Evolutionary conservation across 2,329 filamentous ascomycete genomes (phyloP), one percentile per base, ranked within the genome.

Genomic region (Blumeria graminis): DNA sequence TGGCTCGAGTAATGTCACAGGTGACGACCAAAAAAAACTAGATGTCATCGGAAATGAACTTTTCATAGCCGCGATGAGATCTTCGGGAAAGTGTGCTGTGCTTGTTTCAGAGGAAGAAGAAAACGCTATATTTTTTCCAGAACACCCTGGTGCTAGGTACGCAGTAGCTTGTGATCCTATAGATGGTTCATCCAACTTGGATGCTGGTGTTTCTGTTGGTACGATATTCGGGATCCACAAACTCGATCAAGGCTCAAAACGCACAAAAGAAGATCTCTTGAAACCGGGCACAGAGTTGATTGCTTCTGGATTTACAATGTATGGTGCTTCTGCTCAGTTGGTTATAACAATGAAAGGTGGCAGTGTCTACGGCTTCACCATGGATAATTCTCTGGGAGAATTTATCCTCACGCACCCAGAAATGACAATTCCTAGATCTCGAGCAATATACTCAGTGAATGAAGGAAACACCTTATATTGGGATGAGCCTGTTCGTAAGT

Each of bases 241-340:
- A 74, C 80, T 96, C 22, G 78, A 82, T 58, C 86, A 93, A 13
- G 81, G 77, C 61, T 81, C 83, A 13, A 75, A 72, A 58, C 85
- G 84, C 61, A 82, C 77, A 58, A 82, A 84, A 63, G 87, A 93
- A 66, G 89, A 96, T 68, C 78, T 98, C 59, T 77, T 96, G 58
- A 82, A 81, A 70, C 85, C 92, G 0, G 92, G 92, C 57, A 90
- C 85, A 1, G 89, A 95, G 71, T 79, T 96, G 62, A 78, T 96
- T 18, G 90, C 92, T 38, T 82, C 86, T 22, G 92, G 92, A n/a
- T 98, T 98, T 77, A 98, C 92, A 71, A 98, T 98, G 92, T 98
- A 98, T 72, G 92, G 92, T 67, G 92, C 92, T 63, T 95, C 89
- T 3, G 82, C 92, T 3, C 90, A 96, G 73, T 77, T 98, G 50